Evolutionary conservation across 768 basidiomycete genomes (phyloP).

Genomic region (Suillus fuscotomentosus): DNA sequence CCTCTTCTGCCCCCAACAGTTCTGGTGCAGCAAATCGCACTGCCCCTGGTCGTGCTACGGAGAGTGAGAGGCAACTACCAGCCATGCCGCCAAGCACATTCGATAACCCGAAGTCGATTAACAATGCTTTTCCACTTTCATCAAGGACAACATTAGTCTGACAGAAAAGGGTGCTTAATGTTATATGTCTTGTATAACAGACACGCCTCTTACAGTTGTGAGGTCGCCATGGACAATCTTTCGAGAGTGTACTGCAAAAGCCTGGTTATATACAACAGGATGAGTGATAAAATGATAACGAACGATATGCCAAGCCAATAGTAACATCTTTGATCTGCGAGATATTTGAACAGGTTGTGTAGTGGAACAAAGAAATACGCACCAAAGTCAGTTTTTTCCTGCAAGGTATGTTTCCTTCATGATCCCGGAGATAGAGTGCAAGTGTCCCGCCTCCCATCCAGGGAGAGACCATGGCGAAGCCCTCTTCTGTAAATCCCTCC

Average conservation of each 20-base stretch:
- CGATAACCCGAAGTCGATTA: constrained; percentile 45
- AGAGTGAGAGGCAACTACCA: constrained; percentile 11
- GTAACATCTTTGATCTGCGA: neutral
- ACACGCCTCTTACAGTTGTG: neutral
- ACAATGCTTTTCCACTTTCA: constrained; percentile 33
- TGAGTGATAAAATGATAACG: neutral
- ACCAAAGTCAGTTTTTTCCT: constrained; percentile 16
- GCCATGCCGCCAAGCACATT: constrained; percentile 34
- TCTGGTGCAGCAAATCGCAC: constrained; percentile 43
- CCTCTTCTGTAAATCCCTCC: constrained; percentile 12
- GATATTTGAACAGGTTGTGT: neutral
- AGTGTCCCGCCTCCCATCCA: constrained; percentile 16
- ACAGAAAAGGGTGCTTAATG: neutral
- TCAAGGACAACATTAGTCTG: constrained; percentile 30
- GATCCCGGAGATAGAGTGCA: constrained; percentile 10
- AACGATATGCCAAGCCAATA: neutral
- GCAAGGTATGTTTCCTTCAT: constrained; percentile 1
- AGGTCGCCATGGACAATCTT: constrained; percentile 7
- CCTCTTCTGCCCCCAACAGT: constrained; percentile 22
- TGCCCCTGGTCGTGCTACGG: constrained; percentile 18
- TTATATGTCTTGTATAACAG: neutral
- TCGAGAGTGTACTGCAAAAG: neutral
- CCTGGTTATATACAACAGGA: neutral
- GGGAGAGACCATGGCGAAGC: constrained; percentile 21
- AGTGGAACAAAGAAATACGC: neutral